phyloP scores from a whole-genome alignment of 495 filamentous ascomycete species.

The Achaetomiella virescens region DNA sequence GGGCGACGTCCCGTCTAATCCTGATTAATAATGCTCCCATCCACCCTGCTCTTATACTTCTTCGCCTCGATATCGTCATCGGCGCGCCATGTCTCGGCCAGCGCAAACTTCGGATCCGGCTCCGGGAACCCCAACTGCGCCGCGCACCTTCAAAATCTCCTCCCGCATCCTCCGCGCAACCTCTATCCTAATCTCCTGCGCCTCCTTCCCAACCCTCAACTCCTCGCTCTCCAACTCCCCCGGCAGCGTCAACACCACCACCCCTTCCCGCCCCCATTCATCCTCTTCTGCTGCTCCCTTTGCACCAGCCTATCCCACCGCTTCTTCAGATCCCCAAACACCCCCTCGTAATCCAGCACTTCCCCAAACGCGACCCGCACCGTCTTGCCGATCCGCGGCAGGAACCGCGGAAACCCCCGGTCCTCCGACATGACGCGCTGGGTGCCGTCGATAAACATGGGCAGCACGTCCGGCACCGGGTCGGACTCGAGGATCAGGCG shows the following conservation, averaged over 20 bases:
- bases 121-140: conserved; percentile 64
- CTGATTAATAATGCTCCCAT: conserved; percentile 42
- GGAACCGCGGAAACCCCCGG: conserved; percentile 68
- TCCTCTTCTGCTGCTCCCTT: conserved; percentile 8
- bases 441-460: conserved; percentile 87
- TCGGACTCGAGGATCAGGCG: conserved; percentile 82
- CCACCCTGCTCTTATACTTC: conserved; percentile 42
- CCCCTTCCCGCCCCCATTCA: conserved; percentile 10
- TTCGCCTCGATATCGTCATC: conserved; percentile 27
- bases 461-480: conserved; percentile 76
- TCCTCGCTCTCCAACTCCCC: conserved; percentile 41
- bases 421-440: conserved; percentile 80
- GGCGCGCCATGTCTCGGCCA: conserved; percentile 45
- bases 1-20: conserved; percentile 13
- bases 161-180: conserved; percentile 69
- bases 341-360: conserved; percentile 50
- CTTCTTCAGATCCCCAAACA: conserved; percentile 61
- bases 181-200: conserved; percentile 72
- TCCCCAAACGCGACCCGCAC: conserved; percentile 72
- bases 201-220: conserved; percentile 65
- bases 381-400: conserved; percentile 66
- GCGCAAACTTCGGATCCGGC: conserved; percentile 53
- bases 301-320: conserved; percentile 60
- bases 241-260: conserved; percentile 48
- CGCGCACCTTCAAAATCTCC: conserved; percentile 72